Base-by-base conservation (phyloP, 495 filamentous ascomycete genomes). In the Aspergillus ostianus region DNA sequence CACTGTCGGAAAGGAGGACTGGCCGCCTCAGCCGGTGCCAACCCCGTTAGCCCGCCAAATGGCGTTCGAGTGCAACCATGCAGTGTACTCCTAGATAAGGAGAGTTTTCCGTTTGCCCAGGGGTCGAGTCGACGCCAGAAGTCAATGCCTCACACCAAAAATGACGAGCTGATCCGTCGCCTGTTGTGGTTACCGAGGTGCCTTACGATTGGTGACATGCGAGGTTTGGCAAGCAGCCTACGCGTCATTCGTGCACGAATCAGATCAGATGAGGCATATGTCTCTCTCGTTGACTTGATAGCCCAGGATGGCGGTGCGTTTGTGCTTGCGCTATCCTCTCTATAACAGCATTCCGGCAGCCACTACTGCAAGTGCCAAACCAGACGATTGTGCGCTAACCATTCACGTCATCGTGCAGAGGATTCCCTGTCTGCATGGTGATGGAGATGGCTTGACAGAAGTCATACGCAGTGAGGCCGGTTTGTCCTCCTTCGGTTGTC, bases 361-460 rank as follows among this genome's bases (percentile, higher is more conserved):
- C 56, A 27, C 56, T 44, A 51, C 30, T 58, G 47, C 56, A 51
- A 27, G 47, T 51, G 29, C 47, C 20, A 46, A 10, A 32, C 36
- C 36, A 15, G 10, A 41, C 1, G 10, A 29, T 23, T 21, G 45
- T 26, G 27, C 45, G 45, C 15, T 18, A 48, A 47, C 27, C 55
- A 32, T 51, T 21, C 29, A 41, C 17, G 15, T 30, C 51, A 12
- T 20, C n/a, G 21, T 20, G 15, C 29, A 17, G 51, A 41, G 13
- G 6, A n/a, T 46, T 46, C 23, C 32, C n/a, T 23, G 19, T 46
- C 30, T 55, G 53, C 53, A 17, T 21, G 53, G 36, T 46, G 53
- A 55, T 46, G 20, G 20, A 55, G 30, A 45, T 55, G 53, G 53
- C 30, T 55, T 30, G 15, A 12, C 41, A 5, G 20, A n/a, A 6